phyloP scores from a whole-genome alignment of 179 eudicot species.

The Beta lomatogona region DNA sequence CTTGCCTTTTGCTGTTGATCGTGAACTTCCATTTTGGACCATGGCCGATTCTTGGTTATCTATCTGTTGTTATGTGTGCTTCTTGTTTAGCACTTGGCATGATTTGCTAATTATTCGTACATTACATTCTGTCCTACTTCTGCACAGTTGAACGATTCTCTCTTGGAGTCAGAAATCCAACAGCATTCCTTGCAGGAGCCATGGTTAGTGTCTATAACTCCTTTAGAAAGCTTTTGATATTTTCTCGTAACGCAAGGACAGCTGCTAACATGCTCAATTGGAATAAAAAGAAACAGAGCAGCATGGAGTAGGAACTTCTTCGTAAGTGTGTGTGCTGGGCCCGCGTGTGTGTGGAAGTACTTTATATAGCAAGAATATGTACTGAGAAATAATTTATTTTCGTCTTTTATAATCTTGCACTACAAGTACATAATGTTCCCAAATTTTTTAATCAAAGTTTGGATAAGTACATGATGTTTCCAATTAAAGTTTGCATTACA shows the following conservation, averaged over 20 bases:
- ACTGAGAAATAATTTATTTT: too few species aligned
- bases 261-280: background rate
- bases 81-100: background rate
- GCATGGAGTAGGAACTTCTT: too few species aligned
- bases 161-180: constrained; percentile 88
- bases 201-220: constrained; percentile 49
- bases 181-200: constrained; percentile 88
- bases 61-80: background rate
- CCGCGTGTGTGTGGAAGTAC: too few species aligned
- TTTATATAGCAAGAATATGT: too few species aligned
- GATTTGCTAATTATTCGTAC: constrained; percentile 7
- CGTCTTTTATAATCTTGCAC: too few species aligned
- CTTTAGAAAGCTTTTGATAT: background rate
- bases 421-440: too few species aligned
- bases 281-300: too few species aligned
- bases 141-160: constrained; percentile 86
- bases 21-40: background rate
- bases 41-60: too few species aligned
- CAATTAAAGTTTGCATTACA: too few species aligned
- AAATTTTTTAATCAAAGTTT: too few species aligned
- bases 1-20: background rate
- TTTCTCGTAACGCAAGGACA: background rate
- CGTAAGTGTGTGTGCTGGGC: too few species aligned
- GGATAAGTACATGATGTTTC: background rate
- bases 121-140: constrained; percentile 4